Conservation (phyloP, 2,329 filamentous ascomycete species). For the Aspergillus spinulosporus region DNA sequence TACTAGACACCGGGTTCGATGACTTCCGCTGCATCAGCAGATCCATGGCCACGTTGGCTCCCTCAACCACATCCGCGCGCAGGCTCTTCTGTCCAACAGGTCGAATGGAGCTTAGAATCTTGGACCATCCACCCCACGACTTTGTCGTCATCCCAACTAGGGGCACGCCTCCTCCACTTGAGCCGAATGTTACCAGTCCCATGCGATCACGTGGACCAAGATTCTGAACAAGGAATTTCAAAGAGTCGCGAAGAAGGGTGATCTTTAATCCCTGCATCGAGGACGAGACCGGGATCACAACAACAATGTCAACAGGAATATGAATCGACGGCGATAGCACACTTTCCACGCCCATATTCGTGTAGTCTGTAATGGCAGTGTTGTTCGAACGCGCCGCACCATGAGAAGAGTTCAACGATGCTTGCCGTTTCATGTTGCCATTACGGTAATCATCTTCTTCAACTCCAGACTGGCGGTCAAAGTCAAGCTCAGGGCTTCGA, state of each 20-base stretch:
- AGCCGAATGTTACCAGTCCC: conserved; percentile 96
- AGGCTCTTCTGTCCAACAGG: conserved; percentile 96
- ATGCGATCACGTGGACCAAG: conserved; percentile 93
- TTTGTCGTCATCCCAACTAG: conserved; percentile 99
- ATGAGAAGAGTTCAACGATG: conserved; percentile 80
- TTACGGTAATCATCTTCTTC: conserved; percentile 83
- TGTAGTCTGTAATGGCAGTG: conserved; percentile 91
- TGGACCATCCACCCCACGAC: conserved; percentile 87
- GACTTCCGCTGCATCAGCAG: conserved; percentile 96
- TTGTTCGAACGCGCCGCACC: conserved; percentile 78
- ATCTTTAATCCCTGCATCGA: conserved; percentile 99
- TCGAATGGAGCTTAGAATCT: conserved; percentile 80
- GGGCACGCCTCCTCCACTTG: conserved; percentile 86
- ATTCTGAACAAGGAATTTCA: conserved; percentile 86
- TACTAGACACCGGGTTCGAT: conserved; percentile 91
- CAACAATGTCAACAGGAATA: conserved; percentile 90
- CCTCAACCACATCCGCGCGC: conserved; percentile 93
- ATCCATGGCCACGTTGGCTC: conserved; percentile 97
- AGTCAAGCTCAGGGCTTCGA: conserved; percentile 75
- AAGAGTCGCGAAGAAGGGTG: conserved; percentile 83
- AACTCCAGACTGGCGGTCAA: conserved; percentile 70
- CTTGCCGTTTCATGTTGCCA: conserved; percentile 65
- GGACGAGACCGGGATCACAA: conserved; percentile 94
- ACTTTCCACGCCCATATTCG: conserved; percentile 59
- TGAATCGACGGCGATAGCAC: conserved; percentile 70